Base-by-base conservation (phyloP, 2,329 filamentous ascomycete species). In the Botrytis sinoallii region DNA sequence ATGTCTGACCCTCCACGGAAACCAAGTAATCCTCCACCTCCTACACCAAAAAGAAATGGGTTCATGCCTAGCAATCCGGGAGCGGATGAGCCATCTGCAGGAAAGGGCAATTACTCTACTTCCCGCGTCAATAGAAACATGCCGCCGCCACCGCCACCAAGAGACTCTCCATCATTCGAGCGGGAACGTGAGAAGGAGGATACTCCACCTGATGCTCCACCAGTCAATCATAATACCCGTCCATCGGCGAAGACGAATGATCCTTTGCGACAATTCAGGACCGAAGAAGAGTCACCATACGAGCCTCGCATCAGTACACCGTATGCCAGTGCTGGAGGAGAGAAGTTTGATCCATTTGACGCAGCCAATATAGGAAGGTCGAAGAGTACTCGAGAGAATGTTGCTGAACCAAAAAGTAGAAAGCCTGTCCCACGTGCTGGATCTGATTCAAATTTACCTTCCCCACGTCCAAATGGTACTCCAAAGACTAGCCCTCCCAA, bases 291-390 rank as follows among this genome's bases (percentile, higher is more conserved):
- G 20, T 48, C 75, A 10, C 81, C 80, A 1, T 83, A 82, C 61
- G 86, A 89, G 74, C 80, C 81, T n/a, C 84, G 88, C n/a, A 84
- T 88, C 72, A 88, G 87, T 76, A 88, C 86, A 9, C 88, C 88
- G 0, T 91, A 90, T 78, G 84, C 85, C 60, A 85, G 84, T 1
- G 84, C 86, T 46, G 84, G 87, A 20, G 88, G 89, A 48, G 89
- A 91, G 79, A 90, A 87, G 81, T 86, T 87, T 7, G 86, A 89
- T 64, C 85, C 87, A 0, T 89, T 88, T 74, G 87, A 88, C 63
- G 85, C 73, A 59, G 72, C 77, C 73, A 78, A 78, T 76, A 66
- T 81, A 18, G 76, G 73, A 52, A 79, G 80, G 76, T 81, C 80
- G 38, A 81, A 79, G 64, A 81, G 77, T 65, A 81, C 79, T 7